Evolutionary conservation across 176 grass and related monocot genomes (phyloP), one percentile per base, ranked within the genome.

Genomic region (Typha latifolia): DNA sequence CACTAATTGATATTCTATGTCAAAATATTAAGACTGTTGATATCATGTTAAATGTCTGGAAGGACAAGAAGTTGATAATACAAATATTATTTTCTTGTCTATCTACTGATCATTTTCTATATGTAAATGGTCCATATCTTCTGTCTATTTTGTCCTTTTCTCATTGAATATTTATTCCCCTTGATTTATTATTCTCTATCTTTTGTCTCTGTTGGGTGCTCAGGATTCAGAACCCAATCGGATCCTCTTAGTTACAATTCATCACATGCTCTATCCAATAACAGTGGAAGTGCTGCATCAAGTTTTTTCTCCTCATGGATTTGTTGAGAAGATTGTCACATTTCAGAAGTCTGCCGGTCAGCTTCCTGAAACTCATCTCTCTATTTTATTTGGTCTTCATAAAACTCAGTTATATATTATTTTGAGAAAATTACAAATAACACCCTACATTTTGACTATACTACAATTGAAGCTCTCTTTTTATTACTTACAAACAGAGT

Each of bases 221-320:
- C 86, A 99, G 94, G 94, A 93, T 31, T 87, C 90, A 78, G 82
- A 82, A 73, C 94, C 94, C 70, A 99, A 99, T 87, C 81, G 94
- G 85, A 99, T 99, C 69, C 89, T 99, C 70, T 87, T 99, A 82
- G 94, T 87, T 86, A 93, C 94, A 80, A 90, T 99, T 86, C 88
- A 93, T 84, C 94, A 99, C 81, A 90, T 93, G 89, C 70, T 89
- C 48, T 99, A 99, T 93, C 94, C 94, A 75, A 99, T 99, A 86
- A 93, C 94, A 27, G 94, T 99, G 72, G 94, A 99, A 68, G 78
- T 99, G 76, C 81, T 99, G 14, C 89, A 99, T 69, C 84, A 99
- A 99, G 94, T 99, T 63, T 93, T 99, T 88, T 93, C 90, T 86
- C 86, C 94, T 70, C 85, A 84, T 81, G 94, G 94, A 80, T 87